Conservation (phyloP, 1,284 basidiomycete genomes). For the Ceratobasidium sp. region DNA sequence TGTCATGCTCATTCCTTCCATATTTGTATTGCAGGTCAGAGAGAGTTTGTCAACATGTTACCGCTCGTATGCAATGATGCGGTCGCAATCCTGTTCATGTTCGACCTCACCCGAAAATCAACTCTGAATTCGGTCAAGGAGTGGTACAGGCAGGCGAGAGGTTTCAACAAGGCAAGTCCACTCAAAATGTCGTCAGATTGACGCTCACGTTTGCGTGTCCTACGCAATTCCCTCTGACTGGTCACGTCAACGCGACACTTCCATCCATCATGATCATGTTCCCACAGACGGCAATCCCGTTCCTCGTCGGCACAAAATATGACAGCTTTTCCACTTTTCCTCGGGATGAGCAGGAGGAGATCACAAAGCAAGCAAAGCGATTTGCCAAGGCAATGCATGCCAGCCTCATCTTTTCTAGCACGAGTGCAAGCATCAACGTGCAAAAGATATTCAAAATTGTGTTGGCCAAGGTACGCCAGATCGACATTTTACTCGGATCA, state of each 20-base stretch:
- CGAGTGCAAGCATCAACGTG: conserved; percentile 97
- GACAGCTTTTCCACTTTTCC: conserved; percentile 97
- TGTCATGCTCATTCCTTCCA: neutral
- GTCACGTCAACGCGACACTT: neutral
- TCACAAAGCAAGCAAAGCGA: conserved; percentile 95
- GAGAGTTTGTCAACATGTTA: conserved; percentile 99
- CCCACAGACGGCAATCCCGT: conserved; percentile 90
- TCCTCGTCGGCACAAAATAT: conserved; percentile 97
- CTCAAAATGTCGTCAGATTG: neutral
- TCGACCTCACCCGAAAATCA: conserved; percentile 96
- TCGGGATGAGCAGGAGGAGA: conserved; percentile 97
- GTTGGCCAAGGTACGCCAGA: conserved; percentile 70
- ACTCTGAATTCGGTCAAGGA: conserved; percentile 98
- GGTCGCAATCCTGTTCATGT: conserved; percentile 99
- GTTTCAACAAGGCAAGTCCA: conserved; percentile 91
- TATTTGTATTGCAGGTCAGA: conserved; percentile 67
- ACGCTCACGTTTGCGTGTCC: neutral
- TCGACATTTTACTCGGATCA: neutral
- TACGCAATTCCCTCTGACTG: conserved; percentile 10
- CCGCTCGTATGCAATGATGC: conserved; percentile 98
- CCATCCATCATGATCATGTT: conserved; percentile 19
- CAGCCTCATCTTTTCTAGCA: conserved; percentile 97
- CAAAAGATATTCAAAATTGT: conserved; percentile 99
- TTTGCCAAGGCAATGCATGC: conserved; percentile 99
- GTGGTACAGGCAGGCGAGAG: conserved; percentile 98